Percentiles rank a stretch among this genome's conserved stretches.
phyloP scores from a whole-genome alignment of 345 rosid species.

The Linum usitatissimum region DNA sequence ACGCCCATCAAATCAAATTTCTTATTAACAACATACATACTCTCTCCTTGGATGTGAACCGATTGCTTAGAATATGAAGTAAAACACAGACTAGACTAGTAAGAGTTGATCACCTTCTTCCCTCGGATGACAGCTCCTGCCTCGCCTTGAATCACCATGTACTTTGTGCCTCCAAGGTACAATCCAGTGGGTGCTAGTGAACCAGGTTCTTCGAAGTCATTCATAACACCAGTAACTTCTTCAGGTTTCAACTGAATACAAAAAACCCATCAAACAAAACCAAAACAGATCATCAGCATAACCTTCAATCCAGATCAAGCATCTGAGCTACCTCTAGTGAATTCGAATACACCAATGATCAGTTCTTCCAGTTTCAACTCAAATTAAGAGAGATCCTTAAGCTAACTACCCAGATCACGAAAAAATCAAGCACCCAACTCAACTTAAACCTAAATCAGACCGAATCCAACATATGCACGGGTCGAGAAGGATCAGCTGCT shows the following conservation, averaged over 20 bases:
- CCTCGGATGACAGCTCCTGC: slow-evolving; percentile 4
- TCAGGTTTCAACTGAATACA: slow-evolving; percentile 4
- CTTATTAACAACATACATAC: no score
- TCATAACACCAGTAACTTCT: slow-evolving; percentile 2
- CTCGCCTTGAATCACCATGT: slow-evolving; percentile 6
- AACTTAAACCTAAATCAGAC: not conserved
- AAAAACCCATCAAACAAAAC: not conserved
- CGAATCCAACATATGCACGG: not conserved
- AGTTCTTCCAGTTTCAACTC: not conserved
- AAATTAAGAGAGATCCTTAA: not conserved
- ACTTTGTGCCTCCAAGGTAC: slow-evolving; percentile 6
- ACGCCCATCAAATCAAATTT: no score
- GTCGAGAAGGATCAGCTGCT: not conserved
- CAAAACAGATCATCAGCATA: not conserved
- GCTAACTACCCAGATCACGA: not conserved
- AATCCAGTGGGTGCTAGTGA: slow-evolving; percentile 4
- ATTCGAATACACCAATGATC: not conserved
- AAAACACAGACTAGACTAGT: not conserved
- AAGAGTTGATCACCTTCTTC: not conserved
- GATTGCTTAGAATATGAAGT: not conserved
- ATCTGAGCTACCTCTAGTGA: not conserved
- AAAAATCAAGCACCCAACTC: not conserved
- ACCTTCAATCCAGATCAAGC: not conserved
- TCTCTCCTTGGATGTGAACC: no score
- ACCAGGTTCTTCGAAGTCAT: slow-evolving; percentile 1